Evolutionary conservation across 106 monocot species (phyloP).

Genomic region (Hemerocallis citrina): DNA sequence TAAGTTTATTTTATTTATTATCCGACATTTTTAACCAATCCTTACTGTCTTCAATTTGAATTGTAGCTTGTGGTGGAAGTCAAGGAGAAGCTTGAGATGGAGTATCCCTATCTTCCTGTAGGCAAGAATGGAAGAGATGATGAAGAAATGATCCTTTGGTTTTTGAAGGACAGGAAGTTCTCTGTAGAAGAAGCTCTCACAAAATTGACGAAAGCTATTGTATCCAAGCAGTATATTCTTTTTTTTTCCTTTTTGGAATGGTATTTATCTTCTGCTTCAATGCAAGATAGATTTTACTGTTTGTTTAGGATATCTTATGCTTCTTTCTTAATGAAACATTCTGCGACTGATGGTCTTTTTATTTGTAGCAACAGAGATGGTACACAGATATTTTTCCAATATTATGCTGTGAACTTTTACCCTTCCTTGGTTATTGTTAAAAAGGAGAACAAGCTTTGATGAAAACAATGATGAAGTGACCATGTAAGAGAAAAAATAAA

Average conservation of each 20-base stretch:
- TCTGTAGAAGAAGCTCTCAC: constrained; percentile 56
- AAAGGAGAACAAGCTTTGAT: no score
- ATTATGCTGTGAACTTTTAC: no score
- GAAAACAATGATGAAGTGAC: no score
- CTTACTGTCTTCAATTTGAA: background rate
- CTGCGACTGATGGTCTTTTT: no score
- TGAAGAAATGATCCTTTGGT: constrained; percentile 82
- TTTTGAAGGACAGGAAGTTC: constrained; percentile 80
- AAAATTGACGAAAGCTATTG: constrained; percentile 83
- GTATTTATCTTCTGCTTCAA: no score
- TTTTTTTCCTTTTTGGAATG: background rate
- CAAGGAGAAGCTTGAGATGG: constrained; percentile 61
- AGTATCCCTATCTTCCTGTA: constrained; percentile 47
- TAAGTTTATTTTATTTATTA: background rate
- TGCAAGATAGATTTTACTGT: background rate
- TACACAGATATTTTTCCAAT: no score
- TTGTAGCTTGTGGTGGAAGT: constrained; percentile 81
- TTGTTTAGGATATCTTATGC: background rate
- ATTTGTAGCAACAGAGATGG: no score
- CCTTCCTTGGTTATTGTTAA: no score
- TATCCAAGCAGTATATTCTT: constrained; percentile 48
- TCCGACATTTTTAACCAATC: background rate
- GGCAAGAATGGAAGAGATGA: constrained; percentile 72
- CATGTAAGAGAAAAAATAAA: no score
- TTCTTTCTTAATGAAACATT: no score